These are phyloP conservation scores for Amphichorda felina DNA, from an alignment of 2,329 filamentous ascomycete genomes.

Conservation along the genomic window DNA sequence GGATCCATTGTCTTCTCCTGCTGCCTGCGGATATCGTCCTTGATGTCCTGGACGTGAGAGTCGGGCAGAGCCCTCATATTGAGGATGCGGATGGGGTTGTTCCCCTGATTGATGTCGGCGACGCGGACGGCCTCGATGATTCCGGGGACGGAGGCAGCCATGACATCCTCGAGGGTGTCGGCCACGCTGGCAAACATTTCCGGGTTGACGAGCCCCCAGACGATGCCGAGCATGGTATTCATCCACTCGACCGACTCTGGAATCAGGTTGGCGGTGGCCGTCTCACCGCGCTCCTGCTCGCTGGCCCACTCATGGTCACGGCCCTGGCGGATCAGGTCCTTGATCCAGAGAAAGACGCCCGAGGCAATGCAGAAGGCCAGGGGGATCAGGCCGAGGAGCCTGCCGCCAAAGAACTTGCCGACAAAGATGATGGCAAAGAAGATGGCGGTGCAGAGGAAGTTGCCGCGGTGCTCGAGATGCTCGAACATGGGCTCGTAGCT, in stretches of 20 bases:
- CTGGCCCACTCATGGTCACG: slow-evolving; percentile 79
- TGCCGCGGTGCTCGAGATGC: slow-evolving; percentile 62
- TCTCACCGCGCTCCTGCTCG: slow-evolving; percentile 75
- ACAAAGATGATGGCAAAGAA: slow-evolving; percentile 63
- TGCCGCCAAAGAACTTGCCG: slow-evolving; percentile 69
- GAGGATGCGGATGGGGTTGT: slow-evolving; percentile 78
- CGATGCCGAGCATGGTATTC: slow-evolving; percentile 72
- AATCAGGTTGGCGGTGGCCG: slow-evolving; percentile 76
- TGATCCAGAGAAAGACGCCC: slow-evolving; percentile 80
- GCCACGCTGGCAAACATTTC: slow-evolving; percentile 89
- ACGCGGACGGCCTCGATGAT: slow-evolving; percentile 92
- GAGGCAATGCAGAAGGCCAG: slow-evolving; percentile 60
- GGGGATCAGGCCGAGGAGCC: slow-evolving; percentile 64
- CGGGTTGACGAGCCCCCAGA: slow-evolving; percentile 89
- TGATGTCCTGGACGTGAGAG: slow-evolving; percentile 67
- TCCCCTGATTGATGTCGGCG: slow-evolving; percentile 88
- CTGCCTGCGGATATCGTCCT: slow-evolving; percentile 64
- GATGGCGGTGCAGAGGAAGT: slow-evolving; percentile 56
- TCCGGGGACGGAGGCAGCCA: slow-evolving; percentile 87
- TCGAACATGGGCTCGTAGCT: slow-evolving; percentile 84
- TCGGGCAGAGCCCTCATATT: slow-evolving; percentile 77
- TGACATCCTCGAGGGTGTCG: slow-evolving; percentile 78
- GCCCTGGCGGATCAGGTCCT: slow-evolving; percentile 73
- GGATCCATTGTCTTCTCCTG: slow-evolving; percentile 78
- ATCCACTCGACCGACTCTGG: slow-evolving; percentile 95